Conservation (phyloP, 768 basidiomycete species). For the Auricularia sp. region DNA sequence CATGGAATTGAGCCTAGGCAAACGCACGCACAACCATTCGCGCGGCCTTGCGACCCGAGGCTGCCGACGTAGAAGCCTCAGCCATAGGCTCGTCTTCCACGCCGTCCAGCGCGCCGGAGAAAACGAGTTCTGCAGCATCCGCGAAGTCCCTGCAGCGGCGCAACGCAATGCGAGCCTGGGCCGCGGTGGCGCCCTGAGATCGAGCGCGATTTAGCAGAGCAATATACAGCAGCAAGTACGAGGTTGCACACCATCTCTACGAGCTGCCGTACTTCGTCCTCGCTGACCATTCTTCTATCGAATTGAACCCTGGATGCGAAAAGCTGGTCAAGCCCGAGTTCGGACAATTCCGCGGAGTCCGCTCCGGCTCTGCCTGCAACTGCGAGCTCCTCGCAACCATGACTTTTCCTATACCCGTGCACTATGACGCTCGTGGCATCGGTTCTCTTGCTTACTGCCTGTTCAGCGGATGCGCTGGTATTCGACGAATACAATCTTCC, state of each 20-base stretch:
- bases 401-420: no score
- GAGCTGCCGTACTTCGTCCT: constrained; percentile 48
- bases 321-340: no score
- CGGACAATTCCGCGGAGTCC: no score
- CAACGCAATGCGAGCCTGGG: constrained; percentile 77
- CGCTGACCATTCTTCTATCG: constrained; percentile 8
- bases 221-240: constrained; percentile 1
- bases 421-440: no score
- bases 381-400: no score
- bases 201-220: background rate
- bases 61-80: constrained; percentile 34
- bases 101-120: constrained; percentile 75
- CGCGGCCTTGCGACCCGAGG: constrained; percentile 6
- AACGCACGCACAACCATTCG: constrained; percentile 16
- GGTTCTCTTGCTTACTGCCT: no score
- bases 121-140: constrained; percentile 80
- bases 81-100: constrained; percentile 39
- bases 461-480: no score
- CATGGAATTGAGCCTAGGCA: constrained; percentile 6
- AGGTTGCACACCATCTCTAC: constrained; percentile 41
- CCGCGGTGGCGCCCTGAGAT: constrained; percentile 64
- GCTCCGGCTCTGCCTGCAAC: no score
- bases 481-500: no score
- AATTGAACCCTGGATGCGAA: background rate
- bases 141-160: constrained; percentile 79